Evolutionary conservation across 129 eudicot genomes (phyloP).

Genomic region (Cynara cardunculus): DNA sequence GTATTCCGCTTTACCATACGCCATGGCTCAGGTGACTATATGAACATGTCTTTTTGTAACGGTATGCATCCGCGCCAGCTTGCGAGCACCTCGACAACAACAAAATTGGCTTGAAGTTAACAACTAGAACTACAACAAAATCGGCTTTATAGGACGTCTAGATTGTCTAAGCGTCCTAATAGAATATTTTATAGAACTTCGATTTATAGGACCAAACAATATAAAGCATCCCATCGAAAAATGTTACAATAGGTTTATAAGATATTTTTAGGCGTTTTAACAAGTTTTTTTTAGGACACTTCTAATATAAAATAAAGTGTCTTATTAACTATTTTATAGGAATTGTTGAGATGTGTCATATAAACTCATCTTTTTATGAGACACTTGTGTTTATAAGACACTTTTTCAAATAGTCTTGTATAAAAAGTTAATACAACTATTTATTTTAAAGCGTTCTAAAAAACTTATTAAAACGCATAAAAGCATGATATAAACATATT

Average conservation of each 20-base stretch:
- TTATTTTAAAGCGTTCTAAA: too few species aligned
- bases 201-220: neutral
- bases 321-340: neutral
- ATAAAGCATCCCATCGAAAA: too few species aligned
- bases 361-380: neutral
- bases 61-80: too few species aligned
- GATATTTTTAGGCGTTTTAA: neutral
- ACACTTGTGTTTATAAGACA: neutral
- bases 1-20: slow-evolving; percentile 88
- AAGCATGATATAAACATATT: too few species aligned
- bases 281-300: neutral
- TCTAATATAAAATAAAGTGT: neutral
- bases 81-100: too few species aligned
- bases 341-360: neutral
- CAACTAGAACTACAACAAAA: too few species aligned
- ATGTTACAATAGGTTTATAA: too few species aligned
- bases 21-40: slow-evolving; percentile 65
- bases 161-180: too few species aligned
- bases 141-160: too few species aligned
- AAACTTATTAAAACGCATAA: neutral
- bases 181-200: too few species aligned
- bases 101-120: too few species aligned
- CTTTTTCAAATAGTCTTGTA: neutral
- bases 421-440: neutral
- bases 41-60: neutral